Evolutionary conservation across 768 basidiomycete species (phyloP), one percentile per base, ranked within the genome.

Genomic region (Leucosporidium creatinivorum): DNA sequence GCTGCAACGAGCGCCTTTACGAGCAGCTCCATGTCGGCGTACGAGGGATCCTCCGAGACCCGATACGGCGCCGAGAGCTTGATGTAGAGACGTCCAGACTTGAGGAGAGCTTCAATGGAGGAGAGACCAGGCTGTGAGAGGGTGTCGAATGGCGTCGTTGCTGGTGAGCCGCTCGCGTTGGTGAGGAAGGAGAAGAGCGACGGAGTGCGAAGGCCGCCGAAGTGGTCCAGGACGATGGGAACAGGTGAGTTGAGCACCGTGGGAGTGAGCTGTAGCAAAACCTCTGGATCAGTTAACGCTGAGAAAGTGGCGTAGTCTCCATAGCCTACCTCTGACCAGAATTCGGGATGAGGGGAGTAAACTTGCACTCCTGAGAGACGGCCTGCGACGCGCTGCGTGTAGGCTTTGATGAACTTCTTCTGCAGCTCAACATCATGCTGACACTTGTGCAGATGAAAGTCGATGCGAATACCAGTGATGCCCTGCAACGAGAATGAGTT

Each of bases 41-140:
- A 73, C 1, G 47, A 28, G 4, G 72, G 66, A 26, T 63, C 69
- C 49, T 65, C 62, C 15, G 70, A 71, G 58, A 48, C 47, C 21
- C 72, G 47, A 33, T 73, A 73, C 13, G 72, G 72, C 23, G 72
- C 72, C 21, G 72, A 73, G 8, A 73, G 60, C 50, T 73, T 73
- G 61, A 73, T 66, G 60, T 66, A 73, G 18, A 73, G 58, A 30
- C 70, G 33, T 58, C 69, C 47, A 31, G 39, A 19, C n/a, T 51
- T 15, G 61, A 58, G 56, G 36, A 63, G 26, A 50, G 31, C 8
- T 50, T 47, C 50, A 30, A 70, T 47, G 33, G 65, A 65, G 9
- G 62, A 39, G 36, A 67, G 65, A 28, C 69, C 69, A 6, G 69
- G 61, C 48, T 73, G 72, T 28, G 69, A 56, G 25, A 60, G 63